Evolutionary conservation across 2,329 filamentous ascomycete genomes (phyloP), one percentile per base, ranked within the genome.

Genomic region (Beauveria sp.): DNA sequence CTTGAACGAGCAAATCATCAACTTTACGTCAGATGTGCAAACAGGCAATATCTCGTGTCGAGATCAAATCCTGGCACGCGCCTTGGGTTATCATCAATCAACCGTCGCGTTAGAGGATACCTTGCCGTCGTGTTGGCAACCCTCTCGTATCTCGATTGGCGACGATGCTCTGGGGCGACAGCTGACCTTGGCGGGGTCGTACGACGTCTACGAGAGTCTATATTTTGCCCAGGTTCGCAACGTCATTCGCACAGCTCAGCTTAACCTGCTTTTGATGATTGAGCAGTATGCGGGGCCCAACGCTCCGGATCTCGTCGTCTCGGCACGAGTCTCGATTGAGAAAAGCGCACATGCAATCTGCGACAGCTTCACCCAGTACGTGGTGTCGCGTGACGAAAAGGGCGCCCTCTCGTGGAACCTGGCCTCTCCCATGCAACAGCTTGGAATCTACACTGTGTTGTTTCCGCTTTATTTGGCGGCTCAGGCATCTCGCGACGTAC

Each of bases 191-290:
- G 61, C 52, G 2, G 53, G 54, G 3, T 59, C 61, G 12, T 69
- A 67, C 22, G 64, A 69, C 44, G 24, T 68, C 3, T 67, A 67
- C 47, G 46, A 47, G 2, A 64, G 66, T 18, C 62, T 67, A 7
- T 66, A 62, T 16, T 61, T 63, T 28, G 64, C 66, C 0, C 67
- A 69, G 44, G 66, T 69, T 16, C 56, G 62, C 26, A 69, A 69
- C 40, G 66, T 65, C 2, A 52, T 66, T 37, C 63, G 63, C 9
- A 65, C 63, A 5, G 65, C 66, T 52, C 66, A 64, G 8, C 58
- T 69, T 3, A 63, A 67, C 16, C 55, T 69, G 7, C 57, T 64
- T 22, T 20, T 53, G 26, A 50, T 65, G 20, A 61, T 63, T 20
- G 37, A 54, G 40, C 41, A 20, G 5, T 24, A 63, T 24, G 24